Percentiles rank a stretch among this genome's conserved stretches.
These are phyloP conservation scores for Stygiomarasmius scandens DNA, from an alignment of 1,284 basidiomycete species.

Conservation along the genomic window DNA sequence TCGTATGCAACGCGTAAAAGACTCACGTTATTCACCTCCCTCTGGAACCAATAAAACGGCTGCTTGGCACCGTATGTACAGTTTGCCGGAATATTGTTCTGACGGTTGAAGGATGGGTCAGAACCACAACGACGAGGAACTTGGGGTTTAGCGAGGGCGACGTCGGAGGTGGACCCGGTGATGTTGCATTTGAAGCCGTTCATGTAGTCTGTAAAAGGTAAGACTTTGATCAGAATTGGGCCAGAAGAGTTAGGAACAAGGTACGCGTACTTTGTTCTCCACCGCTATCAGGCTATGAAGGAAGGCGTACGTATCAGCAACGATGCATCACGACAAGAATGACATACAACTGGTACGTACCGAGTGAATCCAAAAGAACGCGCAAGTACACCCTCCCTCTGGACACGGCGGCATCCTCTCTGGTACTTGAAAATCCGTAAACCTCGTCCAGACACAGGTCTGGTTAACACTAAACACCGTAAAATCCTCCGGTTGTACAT, in stretches of 20 bases:
- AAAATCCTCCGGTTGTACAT: conserved; percentile 67
- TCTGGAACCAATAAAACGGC: conserved; percentile 69
- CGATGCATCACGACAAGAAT: neutral
- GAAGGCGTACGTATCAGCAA: conserved; percentile 4
- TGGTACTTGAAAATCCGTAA: conserved; percentile 68
- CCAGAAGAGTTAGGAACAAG: no score
- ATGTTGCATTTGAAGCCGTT: conserved; percentile 75
- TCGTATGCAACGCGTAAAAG: conserved; percentile 44
- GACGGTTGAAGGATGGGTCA: conserved; percentile 42
- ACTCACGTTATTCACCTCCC: conserved; percentile 34
- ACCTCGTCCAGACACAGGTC: conserved; percentile 69
- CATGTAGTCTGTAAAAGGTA: conserved; percentile 75
- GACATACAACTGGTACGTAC: conserved; percentile 31
- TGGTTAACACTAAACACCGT: conserved; percentile 75
- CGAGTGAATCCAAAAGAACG: conserved; percentile 75
- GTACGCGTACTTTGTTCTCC: conserved; percentile 45
- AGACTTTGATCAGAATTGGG: no score
- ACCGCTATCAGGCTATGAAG: conserved; percentile 42
- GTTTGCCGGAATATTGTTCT: conserved; percentile 51
- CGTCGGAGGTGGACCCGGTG: conserved; percentile 54
- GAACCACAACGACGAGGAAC: conserved; percentile 61
- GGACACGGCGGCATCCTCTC: conserved; percentile 69
- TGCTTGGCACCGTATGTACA: conserved; percentile 70
- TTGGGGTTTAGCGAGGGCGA: conserved; percentile 53
- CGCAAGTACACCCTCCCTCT: conserved; percentile 64